phyloP scores from a whole-genome alignment of 768 basidiomycete species.

The Tricholoma sp. region DNA sequence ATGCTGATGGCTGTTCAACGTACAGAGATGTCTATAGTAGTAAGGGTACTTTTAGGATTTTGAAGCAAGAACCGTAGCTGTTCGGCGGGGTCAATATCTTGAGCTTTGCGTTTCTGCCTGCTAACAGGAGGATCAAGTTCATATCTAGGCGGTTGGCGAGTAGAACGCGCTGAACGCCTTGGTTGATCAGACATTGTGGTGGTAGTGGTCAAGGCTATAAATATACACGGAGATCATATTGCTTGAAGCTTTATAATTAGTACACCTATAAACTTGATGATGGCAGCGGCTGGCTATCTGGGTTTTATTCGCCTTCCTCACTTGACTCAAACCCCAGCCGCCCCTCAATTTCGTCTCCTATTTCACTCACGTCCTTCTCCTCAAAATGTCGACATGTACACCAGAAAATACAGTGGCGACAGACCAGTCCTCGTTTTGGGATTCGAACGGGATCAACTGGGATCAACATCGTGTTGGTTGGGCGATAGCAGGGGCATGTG shows the following conservation, averaged over 20 bases:
- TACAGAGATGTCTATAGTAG: slow-evolving; percentile 47
- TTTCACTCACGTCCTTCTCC: not conserved
- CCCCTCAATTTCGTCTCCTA: not conserved
- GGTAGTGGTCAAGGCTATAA: not conserved
- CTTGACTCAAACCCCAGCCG: too few relatives aligned
- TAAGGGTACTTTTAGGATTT: slow-evolving; percentile 44
- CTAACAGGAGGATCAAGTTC: not conserved
- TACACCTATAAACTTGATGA: not conserved
- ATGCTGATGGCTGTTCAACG: slow-evolving; percentile 16
- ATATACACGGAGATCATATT: too few relatives aligned
- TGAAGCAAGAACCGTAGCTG: slow-evolving; percentile 36
- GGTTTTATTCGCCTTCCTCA: not conserved
- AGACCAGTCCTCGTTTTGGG: slow-evolving; percentile 67
- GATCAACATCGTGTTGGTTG: slow-evolving; percentile 65
- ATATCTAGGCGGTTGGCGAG: slow-evolving; percentile 14
- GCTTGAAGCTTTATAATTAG: too few relatives aligned
- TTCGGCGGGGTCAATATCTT: slow-evolving; percentile 26
- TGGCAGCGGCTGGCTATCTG: too few relatives aligned
- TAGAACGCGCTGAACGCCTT: slow-evolving; percentile 23
- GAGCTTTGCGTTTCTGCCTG: slow-evolving; percentile 22
- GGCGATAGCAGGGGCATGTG: slow-evolving; percentile 63
- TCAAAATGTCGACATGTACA: slow-evolving; percentile 27
- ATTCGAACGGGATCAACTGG: slow-evolving; percentile 48
- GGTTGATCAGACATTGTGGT: slow-evolving; percentile 22
- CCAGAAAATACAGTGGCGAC: slow-evolving; percentile 42